Evolutionary conservation across 1,139 yeast species (phyloP).

Genomic region (Oligophagozyma castellii): DNA sequence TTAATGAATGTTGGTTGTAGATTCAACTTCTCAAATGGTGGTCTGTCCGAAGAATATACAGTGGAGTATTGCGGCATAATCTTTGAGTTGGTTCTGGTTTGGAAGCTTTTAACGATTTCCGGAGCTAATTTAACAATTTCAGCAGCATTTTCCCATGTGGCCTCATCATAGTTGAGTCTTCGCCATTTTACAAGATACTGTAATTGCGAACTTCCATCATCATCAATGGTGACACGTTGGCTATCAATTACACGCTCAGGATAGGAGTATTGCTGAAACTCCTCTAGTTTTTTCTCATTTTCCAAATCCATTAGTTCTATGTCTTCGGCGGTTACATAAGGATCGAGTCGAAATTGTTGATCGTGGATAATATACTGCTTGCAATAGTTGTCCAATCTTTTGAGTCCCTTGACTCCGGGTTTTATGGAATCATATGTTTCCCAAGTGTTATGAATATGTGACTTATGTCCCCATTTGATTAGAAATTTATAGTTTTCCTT

Average conservation of each 20-base stretch:
- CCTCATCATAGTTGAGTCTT: conserved; percentile 83
- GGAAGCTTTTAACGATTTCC: conserved; percentile 68
- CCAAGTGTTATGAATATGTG: conserved; percentile 96
- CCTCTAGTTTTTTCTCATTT: conserved; percentile 71
- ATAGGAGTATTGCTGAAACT: conserved; percentile 65
- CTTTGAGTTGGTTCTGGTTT: conserved; percentile 68
- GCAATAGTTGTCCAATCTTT: conserved; percentile 77
- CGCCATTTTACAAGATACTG: conserved; percentile 90
- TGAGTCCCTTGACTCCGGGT: conserved; percentile 44
- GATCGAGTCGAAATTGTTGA: conserved; percentile 62
- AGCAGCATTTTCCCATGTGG: conserved; percentile 94
- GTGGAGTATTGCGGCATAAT: conserved; percentile 76
- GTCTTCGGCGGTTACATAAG: conserved; percentile 75
- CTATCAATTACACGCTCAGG: conserved; percentile 88
- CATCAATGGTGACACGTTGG: conserved; percentile 46
- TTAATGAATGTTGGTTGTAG: conserved; percentile 84
- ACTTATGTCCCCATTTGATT: conserved; percentile 77
- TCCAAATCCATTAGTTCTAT: conserved; percentile 89
- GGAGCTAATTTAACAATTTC: conserved; percentile 79
- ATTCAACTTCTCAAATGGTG: conserved; percentile 74
- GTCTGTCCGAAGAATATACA: conserved; percentile 63
- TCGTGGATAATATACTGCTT: conserved; percentile 64
- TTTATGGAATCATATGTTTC: conserved; percentile 50
- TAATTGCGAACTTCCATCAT: conserved; percentile 51
- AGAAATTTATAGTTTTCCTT: conserved; percentile 48